Conservation (phyloP, 805 yeast species). For the Candida namnaoensis region DNA sequence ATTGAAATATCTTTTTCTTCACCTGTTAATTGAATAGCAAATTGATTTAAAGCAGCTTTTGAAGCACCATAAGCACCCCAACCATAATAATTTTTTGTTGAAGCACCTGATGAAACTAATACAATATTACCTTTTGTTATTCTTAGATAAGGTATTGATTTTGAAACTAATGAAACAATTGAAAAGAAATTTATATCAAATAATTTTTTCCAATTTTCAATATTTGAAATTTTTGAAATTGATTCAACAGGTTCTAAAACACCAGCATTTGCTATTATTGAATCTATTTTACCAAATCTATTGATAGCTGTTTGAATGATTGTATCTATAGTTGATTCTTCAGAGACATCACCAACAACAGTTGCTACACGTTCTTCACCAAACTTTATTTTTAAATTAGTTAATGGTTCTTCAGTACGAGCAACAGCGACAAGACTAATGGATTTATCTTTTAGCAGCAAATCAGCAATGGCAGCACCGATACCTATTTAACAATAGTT, state of each 20-base stretch:
- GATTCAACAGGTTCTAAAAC: constrained; percentile 67
- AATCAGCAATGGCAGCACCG: constrained; percentile 66
- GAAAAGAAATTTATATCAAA: constrained; percentile 78
- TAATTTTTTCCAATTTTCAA: constrained; percentile 49
- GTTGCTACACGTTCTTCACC: constrained; percentile 41
- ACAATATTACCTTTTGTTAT: constrained; percentile 52
- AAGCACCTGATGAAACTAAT: constrained; percentile 89
- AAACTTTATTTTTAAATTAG: constrained; percentile 30
- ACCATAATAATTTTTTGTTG: constrained; percentile 50
- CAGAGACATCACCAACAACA: constrained; percentile 55
- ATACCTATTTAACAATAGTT: constrained; percentile 38
- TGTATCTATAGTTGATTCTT: constrained; percentile 22
- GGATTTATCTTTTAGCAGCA: constrained; percentile 27
- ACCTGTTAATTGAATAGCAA: constrained; percentile 53
- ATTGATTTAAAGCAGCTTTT: constrained; percentile 84
- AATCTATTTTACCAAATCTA: constrained; percentile 50
- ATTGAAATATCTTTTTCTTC: constrained; percentile 59
- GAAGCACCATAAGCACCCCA: constrained; percentile 94
- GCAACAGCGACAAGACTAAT: constrained; percentile 63
- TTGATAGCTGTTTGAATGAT: constrained; percentile 37
- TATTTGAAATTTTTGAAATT: constrained; percentile 38
- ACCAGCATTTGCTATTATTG: constrained; percentile 75
- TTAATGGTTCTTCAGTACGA: constrained; percentile 44
- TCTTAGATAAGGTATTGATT: constrained; percentile 50
- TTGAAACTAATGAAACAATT: constrained; percentile 47